Evolutionary conservation across 2,329 filamentous ascomycete species (phyloP).

Genomic region (Colletotrichum eleusines): DNA sequence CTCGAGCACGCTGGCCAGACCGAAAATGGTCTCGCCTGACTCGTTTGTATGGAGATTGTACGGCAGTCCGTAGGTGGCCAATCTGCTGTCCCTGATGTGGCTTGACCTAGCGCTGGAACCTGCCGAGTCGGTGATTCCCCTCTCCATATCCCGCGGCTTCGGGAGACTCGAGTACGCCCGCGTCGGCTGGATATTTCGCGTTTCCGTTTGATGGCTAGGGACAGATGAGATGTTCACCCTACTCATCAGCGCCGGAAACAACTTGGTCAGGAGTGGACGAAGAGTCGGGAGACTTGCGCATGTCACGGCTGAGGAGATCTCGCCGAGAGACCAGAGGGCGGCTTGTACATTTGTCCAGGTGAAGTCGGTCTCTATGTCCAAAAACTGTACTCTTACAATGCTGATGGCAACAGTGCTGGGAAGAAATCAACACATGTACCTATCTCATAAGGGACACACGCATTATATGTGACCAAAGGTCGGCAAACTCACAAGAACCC

Average conservation of each 20-base stretch:
- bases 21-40: constrained; percentile 30
- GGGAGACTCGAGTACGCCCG: constrained; percentile 20
- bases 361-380: constrained; percentile 41
- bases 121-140: constrained; percentile 8
- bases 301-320: constrained; percentile 44
- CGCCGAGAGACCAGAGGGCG: constrained; percentile 45
- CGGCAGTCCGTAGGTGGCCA: constrained; percentile 1
- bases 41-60: constrained; percentile 23
- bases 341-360: constrained; percentile 45
- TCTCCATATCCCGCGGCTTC: constrained; percentile 24
- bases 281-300: constrained; percentile 46
- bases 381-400: constrained; percentile 43
- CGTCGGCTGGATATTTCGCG: constrained; percentile 10
- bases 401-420: constrained; percentile 45
- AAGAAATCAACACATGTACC: background rate
- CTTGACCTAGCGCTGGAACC: constrained; percentile 21
- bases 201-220: constrained; percentile 29
- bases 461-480: background rate
- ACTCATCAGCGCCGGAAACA: constrained; percentile 33
- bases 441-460: background rate
- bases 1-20: constrained; percentile 30
- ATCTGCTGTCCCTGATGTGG: constrained; percentile 18
- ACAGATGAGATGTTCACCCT: constrained; percentile 32
- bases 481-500: constrained; percentile 47
- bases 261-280: constrained; percentile 42